Evolutionary conservation across 176 grass and related monocot genomes (phyloP), one percentile per base, ranked within the genome.

Genomic region (Pontederia paniculata): DNA sequence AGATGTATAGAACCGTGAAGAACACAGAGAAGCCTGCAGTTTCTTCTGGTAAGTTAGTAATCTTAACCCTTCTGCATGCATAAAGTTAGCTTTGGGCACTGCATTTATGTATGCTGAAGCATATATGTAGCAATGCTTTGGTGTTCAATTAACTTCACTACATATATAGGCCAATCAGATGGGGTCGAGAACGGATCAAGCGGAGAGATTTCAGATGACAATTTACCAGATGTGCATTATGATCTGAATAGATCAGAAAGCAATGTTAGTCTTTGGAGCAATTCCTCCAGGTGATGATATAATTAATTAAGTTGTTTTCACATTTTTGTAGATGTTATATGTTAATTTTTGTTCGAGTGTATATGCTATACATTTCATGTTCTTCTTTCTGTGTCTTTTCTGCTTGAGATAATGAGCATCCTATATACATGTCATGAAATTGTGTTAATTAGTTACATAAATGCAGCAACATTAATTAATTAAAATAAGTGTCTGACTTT

Each of bases 1-100:
- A 96, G 90, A 96, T 96, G 90, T 96, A 96, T 55, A 62, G 90
- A 64, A 96, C 90, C 50, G 85, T 96, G 75, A 96, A 89, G 71
- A 96, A 82, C 20, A 83, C 82, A 60, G 90, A 96, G 65, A 89
- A 73, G 53, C 73, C 82, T 55, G 46, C 70, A 71, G 69, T 64
- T 44, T 74, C 79, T 70, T 83, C 78, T 55, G 80, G 85, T 79
- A 67, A 56, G 50, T 23, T 31, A 21, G 55, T 14, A 11, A 28
- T 6, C 9, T 48, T n/a, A 44, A 41, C 23, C 19, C 23, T 10
- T 42, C 19, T 42, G 44, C 20, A 7, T 14, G 23, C 13, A 14
- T 28, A 50, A 25, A n/a, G 18, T 12, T 49, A 48, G 10, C 16
- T 63, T 20, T 63, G 17, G 16, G 5, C 17, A 58, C 12, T 25